Evolutionary conservation across 202 grass and related monocot species (phyloP).

Genomic region (Zizania palustris): DNA sequence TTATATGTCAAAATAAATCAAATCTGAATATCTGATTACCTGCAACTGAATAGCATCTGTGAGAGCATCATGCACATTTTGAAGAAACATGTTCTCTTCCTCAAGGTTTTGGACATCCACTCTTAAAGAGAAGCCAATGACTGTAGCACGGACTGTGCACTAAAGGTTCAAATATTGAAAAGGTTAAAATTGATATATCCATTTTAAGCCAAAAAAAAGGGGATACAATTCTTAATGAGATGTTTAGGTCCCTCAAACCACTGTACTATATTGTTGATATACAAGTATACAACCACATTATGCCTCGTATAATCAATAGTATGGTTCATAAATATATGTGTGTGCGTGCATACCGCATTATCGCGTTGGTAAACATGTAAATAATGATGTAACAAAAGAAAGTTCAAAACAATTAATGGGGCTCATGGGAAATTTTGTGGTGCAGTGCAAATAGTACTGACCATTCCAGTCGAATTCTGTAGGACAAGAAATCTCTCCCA

Average conservation of each 20-base stretch:
- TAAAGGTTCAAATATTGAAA: constrained; percentile 55
- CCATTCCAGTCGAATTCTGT: constrained; percentile 90
- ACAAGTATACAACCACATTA: neutral
- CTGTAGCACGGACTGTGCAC: constrained; percentile 78
- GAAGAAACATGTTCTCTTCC: constrained; percentile 53
- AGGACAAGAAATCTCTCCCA: constrained; percentile 95
- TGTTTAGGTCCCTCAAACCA: neutral
- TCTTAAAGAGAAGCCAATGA: constrained; percentile 56
- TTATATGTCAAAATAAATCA: constrained; percentile 21
- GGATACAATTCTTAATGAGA: constrained; percentile 22
- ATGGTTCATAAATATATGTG: neutral
- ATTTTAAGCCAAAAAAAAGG: constrained; percentile 23
- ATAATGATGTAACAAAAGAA: constrained; percentile 14
- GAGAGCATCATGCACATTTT: constrained; percentile 45
- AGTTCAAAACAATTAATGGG: neutral
- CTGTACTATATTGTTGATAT: neutral
- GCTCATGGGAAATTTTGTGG: neutral
- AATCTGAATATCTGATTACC: constrained; percentile 52
- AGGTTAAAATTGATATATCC: constrained; percentile 27
- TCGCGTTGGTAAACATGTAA: neutral
- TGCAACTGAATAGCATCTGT: constrained; percentile 85
- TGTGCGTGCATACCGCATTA: neutral
- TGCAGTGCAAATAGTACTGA: constrained; percentile 46
- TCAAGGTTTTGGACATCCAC: constrained; percentile 40
- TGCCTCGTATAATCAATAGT: constrained; percentile 1